Evolutionary conservation across 345 rosid genomes (phyloP), one percentile per base, ranked within the genome.

Genomic region (Heritiera littoralis): DNA sequence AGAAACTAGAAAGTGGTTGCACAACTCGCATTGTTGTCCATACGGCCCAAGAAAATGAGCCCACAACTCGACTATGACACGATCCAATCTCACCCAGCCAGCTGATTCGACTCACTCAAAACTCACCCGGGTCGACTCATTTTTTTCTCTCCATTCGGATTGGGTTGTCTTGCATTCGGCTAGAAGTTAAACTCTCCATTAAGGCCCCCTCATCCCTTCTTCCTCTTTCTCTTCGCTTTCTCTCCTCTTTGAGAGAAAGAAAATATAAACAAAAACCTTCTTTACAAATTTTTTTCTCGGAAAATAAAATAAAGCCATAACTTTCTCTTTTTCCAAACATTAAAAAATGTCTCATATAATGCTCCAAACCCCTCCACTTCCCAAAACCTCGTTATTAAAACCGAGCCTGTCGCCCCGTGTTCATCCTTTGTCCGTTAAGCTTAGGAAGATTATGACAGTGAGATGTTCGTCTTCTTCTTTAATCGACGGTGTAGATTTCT

Each of bases 401-500:
- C 85, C 88, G n/a, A 70, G 51, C 63, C 76, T 86, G 72, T 79
- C 84, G 38, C 17, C 67, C 15, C 77, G 80, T 30, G 59, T 35
- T 77, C 89, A 79, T 72, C 77, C 86, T 51, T 18, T 60, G 17
- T 28, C 69, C 12, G 71, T 69, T 74, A 89, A 81, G 88, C 74
- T 78, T 28, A 86, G 88, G 74, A 84, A 87, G 61, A 83, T 65
- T 74, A 59, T 76, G 35, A 23, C 43, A 35, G 43, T 90, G 11
- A 86, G 82, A 76, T 87, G 89, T 60, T 81, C 84, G 1, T 73
- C 88, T 5, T 61, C 88, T 8, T 65, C 85, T 28, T 60, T 83
- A 20, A 79, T 86, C 15, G 94, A 89, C 43, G 90, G 84, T 17
- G 88, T 75, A 12, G 92, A 82, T 10, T 78, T 83, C 43, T 63